phyloP scores from a whole-genome alignment of 805 yeast genomes.

The Ogataea kodamae region DNA sequence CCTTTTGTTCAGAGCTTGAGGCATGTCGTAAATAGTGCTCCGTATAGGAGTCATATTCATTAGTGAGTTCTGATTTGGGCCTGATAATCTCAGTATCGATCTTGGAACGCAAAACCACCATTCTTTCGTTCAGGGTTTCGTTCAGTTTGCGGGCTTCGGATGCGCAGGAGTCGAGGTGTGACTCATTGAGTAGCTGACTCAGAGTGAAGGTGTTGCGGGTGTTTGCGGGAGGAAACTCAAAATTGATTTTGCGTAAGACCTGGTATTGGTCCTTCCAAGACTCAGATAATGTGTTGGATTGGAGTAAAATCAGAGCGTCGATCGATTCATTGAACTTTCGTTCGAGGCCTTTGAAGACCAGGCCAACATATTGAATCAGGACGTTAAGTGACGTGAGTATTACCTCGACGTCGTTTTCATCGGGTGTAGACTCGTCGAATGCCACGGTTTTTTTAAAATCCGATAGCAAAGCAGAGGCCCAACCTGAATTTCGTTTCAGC shows the following conservation, averaged over 20 bases:
- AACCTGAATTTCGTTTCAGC: slow-evolving; percentile 35
- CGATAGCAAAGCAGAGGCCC: slow-evolving; percentile 37
- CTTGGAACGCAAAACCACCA: slow-evolving; percentile 31
- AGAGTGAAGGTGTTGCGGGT: slow-evolving; percentile 24
- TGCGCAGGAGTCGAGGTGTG: slow-evolving; percentile 33
- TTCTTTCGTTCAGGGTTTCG: slow-evolving; percentile 18
- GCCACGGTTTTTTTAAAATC: slow-evolving; percentile 32
- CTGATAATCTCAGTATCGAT: slow-evolving; percentile 37
- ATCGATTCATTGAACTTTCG: slow-evolving; percentile 37
- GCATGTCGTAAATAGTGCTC: slow-evolving; percentile 32
- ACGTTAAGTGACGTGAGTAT: slow-evolving; percentile 49
- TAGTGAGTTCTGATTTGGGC: slow-evolving; percentile 37
- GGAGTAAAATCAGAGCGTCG: slow-evolving; percentile 34
- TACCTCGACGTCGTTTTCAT: slow-evolving; percentile 37
- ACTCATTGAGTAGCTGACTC: slow-evolving; percentile 32
- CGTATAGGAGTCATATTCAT: slow-evolving; percentile 40
- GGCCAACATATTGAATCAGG: slow-evolving; percentile 48
- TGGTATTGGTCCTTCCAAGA: slow-evolving; percentile 38
- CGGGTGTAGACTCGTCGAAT: slow-evolving; percentile 20
- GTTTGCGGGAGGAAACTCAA: slow-evolving; percentile 20
- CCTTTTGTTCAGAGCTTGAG: slow-evolving; percentile 10
- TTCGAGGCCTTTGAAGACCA: slow-evolving; percentile 41
- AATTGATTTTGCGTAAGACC: slow-evolving; percentile 25
- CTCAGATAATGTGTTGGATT: slow-evolving; percentile 40
- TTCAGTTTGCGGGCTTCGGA: slow-evolving; percentile 25